Evolutionary conservation across 192 early-diverging fungal genomes (phyloP).

Genomic region (Diversispora eburnea): DNA sequence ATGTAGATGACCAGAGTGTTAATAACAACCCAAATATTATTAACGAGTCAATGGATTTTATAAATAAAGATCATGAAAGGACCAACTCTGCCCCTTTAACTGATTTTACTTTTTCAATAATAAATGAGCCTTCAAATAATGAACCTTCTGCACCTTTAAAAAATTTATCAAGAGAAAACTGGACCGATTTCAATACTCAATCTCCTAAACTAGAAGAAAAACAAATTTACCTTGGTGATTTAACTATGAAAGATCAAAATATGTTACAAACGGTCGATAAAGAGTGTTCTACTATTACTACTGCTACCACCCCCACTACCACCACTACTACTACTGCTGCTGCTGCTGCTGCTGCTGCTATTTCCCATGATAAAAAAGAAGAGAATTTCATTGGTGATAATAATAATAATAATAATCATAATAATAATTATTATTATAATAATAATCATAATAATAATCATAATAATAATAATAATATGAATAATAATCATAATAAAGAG

Average conservation of each 20-base stretch:
- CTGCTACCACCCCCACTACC: too few relatives aligned
- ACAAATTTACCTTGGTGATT: background rate
- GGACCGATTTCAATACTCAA: background rate
- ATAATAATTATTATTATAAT: too few relatives aligned
- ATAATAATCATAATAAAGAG: background rate
- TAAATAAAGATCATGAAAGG: background rate
- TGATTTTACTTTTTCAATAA: background rate
- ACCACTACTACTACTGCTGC: too few relatives aligned
- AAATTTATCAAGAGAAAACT: background rate
- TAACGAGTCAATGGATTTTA: slow-evolving; percentile 9
- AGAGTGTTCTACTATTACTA: background rate
- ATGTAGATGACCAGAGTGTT: background rate
- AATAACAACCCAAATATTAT: background rate
- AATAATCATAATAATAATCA: background rate
- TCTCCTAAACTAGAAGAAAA: background rate
- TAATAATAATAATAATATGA: background rate
- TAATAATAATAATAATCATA: too few relatives aligned
- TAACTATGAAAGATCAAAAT: background rate
- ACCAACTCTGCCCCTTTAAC: background rate
- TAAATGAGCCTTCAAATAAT: background rate
- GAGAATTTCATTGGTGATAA: too few relatives aligned
- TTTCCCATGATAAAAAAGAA: too few relatives aligned
- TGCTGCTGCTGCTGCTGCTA: too few relatives aligned
- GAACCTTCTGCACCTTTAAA: background rate
- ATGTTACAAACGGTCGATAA: background rate